Evolutionary conservation across 2,329 filamentous ascomycete genomes (phyloP).

Genomic region (Penicillium sp.): DNA sequence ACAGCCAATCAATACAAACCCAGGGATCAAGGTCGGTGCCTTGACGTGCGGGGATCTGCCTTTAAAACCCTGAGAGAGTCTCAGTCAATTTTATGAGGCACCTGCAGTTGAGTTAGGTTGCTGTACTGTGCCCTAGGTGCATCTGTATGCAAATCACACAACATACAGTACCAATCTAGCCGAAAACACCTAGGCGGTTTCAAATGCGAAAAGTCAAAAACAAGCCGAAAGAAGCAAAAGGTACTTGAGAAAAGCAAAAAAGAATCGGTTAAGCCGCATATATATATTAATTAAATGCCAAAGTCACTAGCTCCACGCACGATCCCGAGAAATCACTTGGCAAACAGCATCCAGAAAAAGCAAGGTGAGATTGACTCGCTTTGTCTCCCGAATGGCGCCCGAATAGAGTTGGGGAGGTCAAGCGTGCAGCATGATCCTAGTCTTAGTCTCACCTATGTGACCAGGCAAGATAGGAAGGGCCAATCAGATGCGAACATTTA

Average conservation of each 20-base stretch:
- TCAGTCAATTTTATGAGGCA: neutral
- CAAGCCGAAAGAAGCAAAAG: neutral
- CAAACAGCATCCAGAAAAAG: constrained; percentile 7
- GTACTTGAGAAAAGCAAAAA: neutral
- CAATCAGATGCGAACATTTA: neutral
- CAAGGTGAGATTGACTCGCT: constrained; percentile 5
- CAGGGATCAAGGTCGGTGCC: neutral
- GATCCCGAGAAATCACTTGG: constrained; percentile 4
- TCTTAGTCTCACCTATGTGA: constrained; percentile 3
- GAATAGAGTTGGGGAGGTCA: constrained; percentile 2
- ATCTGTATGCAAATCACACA: constrained; percentile 5
- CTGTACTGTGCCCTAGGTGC: constrained; percentile 3
- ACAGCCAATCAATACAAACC: neutral
- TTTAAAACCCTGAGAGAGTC: neutral
- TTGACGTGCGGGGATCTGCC: neutral
- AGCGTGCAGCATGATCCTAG: neutral
- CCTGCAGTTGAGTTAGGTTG: neutral
- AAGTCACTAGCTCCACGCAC: constrained; percentile 4
- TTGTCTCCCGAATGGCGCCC: constrained; percentile 7
- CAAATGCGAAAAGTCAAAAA: constrained; percentile 2
- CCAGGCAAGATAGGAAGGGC: neutral
- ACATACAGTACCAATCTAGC: neutral
- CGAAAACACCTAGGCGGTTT: neutral
- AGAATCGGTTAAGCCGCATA: neutral
- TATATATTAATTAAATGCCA: neutral